Evolutionary conservation across 2,329 filamentous ascomycete genomes (phyloP).

Genomic region (Hymenoscyphus repandus): DNA sequence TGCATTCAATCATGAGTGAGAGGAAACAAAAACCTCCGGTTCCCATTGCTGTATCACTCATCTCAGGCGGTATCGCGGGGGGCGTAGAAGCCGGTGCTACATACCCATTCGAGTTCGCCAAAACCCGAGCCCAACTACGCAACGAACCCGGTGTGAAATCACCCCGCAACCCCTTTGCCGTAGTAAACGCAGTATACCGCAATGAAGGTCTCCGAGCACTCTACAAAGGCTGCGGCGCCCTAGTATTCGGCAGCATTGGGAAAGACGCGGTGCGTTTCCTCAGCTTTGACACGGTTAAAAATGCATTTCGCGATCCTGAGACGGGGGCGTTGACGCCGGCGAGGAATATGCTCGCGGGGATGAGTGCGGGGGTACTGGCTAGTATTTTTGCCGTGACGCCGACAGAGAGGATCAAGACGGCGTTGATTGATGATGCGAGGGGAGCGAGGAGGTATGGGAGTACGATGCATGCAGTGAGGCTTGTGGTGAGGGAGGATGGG

Average conservation of each 20-base stretch:
- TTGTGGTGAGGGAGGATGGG: constrained; percentile 37
- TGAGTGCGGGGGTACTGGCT: constrained; percentile 57
- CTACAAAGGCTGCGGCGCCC: constrained; percentile 29
- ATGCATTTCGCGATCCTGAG: constrained; percentile 45
- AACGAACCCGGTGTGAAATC: constrained; percentile 34
- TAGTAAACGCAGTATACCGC: constrained; percentile 49
- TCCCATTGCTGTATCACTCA: constrained; percentile 19
- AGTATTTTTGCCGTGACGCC: constrained; percentile 62
- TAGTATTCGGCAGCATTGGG: constrained; percentile 35
- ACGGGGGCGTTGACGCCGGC: constrained; percentile 51
- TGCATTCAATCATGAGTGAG: background rate
- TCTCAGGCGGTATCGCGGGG: constrained; percentile 25
- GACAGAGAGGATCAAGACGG: constrained; percentile 64
- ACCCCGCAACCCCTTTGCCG: constrained; percentile 51
- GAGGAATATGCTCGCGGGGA: constrained; percentile 57
- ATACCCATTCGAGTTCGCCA: constrained; percentile 64
- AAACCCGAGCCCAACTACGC: constrained; percentile 57
- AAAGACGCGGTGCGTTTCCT: constrained; percentile 65
- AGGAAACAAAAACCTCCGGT: constrained; percentile 4
- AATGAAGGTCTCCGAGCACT: constrained; percentile 52
- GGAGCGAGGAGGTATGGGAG: constrained; percentile 25
- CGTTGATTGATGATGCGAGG: constrained; percentile 37
- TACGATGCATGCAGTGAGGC: constrained; percentile 30
- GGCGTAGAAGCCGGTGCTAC: constrained; percentile 29
- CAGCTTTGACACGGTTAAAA: constrained; percentile 61